Evolutionary conservation across 805 yeast species (phyloP).

Genomic region (Candida boidinii): DNA sequence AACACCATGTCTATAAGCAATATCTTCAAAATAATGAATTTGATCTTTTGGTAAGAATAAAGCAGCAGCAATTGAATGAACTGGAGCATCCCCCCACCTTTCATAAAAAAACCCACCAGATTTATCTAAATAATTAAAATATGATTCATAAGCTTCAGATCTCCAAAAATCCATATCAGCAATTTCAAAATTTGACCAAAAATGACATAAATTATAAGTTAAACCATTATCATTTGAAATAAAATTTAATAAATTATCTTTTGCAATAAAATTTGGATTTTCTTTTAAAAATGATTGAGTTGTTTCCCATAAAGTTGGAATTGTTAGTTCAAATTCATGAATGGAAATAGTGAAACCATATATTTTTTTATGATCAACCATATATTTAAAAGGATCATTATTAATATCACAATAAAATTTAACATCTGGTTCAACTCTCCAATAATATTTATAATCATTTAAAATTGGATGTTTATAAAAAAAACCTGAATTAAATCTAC

Average conservation of each 20-base stretch:
- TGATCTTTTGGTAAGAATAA: conserved; percentile 46
- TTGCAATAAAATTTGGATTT: conserved; percentile 31
- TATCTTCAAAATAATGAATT: conserved; percentile 63
- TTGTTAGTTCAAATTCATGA: conserved; percentile 54
- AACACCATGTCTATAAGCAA: conserved; percentile 63
- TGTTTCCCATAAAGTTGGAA: conserved; percentile 48
- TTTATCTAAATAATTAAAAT: conserved; percentile 53
- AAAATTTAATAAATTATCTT: conserved; percentile 52
- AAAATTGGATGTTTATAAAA: conserved; percentile 55
- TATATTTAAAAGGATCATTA: conserved; percentile 51
- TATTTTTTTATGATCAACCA: conserved; percentile 44
- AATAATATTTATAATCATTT: conserved; percentile 54
- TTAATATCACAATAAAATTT: conserved; percentile 51
- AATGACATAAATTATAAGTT: conserved; percentile 67
- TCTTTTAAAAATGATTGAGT: conserved; percentile 35
- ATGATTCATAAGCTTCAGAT: conserved; percentile 43
- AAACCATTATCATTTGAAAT: conserved; percentile 56
- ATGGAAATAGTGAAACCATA: conserved; percentile 65
- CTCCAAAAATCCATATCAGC: conserved; percentile 68
- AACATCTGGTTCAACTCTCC: conserved; percentile 74
- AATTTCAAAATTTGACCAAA: conserved; percentile 75
- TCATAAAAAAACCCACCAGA: conserved; percentile 79
- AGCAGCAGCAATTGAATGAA: conserved; percentile 73
- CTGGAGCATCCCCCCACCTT: conserved; percentile 93
- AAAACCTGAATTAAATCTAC: conserved; percentile 37